These are phyloP conservation scores for Castanospermum australe DNA, from an alignment of 306 rosid species.

Conservation along the genomic window DNA sequence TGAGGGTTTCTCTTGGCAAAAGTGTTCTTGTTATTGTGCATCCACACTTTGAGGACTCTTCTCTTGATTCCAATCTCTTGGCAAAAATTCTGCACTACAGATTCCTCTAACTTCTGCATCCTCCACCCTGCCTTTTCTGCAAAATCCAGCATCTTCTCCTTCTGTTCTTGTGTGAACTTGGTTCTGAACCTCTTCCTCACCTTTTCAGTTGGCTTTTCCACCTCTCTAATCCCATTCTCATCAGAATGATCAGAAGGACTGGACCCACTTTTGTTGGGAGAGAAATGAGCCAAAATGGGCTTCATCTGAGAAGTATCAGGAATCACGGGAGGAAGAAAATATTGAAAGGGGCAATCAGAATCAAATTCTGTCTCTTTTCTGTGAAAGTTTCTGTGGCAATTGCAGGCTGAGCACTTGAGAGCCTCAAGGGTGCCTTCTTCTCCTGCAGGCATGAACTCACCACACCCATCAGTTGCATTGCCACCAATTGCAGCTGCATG, in stretches of 20 bases:
- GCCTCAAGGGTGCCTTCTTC: constrained; percentile 46
- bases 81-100: constrained; percentile 48
- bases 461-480: constrained; percentile 61
- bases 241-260: constrained; percentile 36
- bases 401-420: constrained; percentile 53
- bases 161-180: constrained; percentile 63
- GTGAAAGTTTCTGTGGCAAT: constrained; percentile 62
- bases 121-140: constrained; percentile 62
- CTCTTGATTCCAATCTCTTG: constrained; percentile 58
- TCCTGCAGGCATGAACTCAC: constrained; percentile 56
- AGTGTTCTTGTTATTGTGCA: constrained; percentile 65
- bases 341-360: background rate
- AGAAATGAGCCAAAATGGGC: constrained; percentile 9
- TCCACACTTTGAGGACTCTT: constrained; percentile 67
- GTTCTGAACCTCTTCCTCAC: constrained; percentile 59
- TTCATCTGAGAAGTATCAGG: background rate
- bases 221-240: constrained; percentile 25
- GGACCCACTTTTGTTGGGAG: constrained; percentile 46
- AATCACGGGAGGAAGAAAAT: constrained; percentile 11
- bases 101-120: constrained; percentile 53
- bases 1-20: constrained; percentile 31
- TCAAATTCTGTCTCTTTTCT: constrained; percentile 41
- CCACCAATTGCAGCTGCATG: constrained; percentile 65
- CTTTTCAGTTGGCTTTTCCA: constrained; percentile 24
- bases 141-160: constrained; percentile 55